Conservation (phyloP, 768 basidiomycete genomes). For the Russula vinacea region DNA sequence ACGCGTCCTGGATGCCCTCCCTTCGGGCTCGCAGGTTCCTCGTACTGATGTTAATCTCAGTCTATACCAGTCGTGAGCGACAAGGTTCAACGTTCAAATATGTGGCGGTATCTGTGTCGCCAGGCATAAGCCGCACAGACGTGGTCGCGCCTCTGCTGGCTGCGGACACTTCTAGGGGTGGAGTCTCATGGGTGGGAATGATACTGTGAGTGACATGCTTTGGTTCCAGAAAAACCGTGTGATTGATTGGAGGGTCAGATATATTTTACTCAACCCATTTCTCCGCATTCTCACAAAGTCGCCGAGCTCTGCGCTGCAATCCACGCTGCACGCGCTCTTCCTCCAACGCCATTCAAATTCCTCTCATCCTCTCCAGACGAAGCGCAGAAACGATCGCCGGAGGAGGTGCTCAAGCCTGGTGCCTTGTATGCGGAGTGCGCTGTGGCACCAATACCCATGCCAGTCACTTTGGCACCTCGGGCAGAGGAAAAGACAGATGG, state of each 20-base stretch:
- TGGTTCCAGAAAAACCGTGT: not conserved
- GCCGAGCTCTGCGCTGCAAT: constrained; percentile 60
- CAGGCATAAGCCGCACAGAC: constrained; percentile 71
- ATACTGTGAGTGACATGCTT: constrained; percentile 45
- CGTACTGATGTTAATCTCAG: constrained; percentile 36
- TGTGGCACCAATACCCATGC: constrained; percentile 42
- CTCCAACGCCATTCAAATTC: constrained; percentile 72
- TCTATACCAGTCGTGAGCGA: constrained; percentile 41
- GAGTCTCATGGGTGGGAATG: constrained; percentile 44
- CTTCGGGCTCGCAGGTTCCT: constrained; percentile 54
- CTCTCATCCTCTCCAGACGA: constrained; percentile 35
- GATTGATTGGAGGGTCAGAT: constrained; percentile 42
- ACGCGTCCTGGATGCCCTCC: constrained; percentile 77
- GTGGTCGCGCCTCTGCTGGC: constrained; percentile 57
- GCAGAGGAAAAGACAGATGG: constrained; percentile 31
- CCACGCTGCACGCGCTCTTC: constrained; percentile 77
- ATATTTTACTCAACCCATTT: constrained; percentile 62
- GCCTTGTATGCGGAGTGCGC: constrained; percentile 76
- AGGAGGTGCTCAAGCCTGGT: constrained; percentile 73
- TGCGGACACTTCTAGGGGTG: constrained; percentile 41
- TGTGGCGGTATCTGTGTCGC: constrained; percentile 72
- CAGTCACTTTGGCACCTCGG: constrained; percentile 28
- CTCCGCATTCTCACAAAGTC: constrained; percentile 69
- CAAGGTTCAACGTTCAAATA: constrained; percentile 61
- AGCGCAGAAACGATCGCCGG: constrained; percentile 30